Percentiles rank a stretch among this genome's conserved stretches.
Conservation (phyloP, 306 rosid species). For the Dryas alaskensis region DNA sequence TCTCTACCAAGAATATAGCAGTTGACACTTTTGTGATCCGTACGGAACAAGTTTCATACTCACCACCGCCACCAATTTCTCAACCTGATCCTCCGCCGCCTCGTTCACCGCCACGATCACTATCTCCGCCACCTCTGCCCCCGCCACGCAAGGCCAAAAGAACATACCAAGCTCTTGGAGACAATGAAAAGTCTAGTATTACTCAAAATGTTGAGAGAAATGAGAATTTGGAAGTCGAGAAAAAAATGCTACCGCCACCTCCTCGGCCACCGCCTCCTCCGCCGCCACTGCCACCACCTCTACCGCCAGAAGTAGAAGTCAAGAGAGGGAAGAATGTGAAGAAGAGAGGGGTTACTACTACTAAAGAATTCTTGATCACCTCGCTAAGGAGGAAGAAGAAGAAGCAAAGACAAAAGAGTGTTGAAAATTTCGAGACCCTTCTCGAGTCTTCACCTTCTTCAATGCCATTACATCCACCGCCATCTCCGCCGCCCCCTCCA, state of each 20-base stretch:
- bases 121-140: conserved; percentile 31
- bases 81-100: background rate
- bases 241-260: background rate
- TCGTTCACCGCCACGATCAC: conserved; percentile 19
- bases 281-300: conserved; percentile 1
- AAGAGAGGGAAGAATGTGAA: conserved; percentile 35
- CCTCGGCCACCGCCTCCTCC: conserved; percentile 22
- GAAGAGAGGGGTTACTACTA: conserved; percentile 38
- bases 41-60: conserved; percentile 24
- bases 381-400: conserved; percentile 54
- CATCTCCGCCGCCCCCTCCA: conserved; percentile 35
- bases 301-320: conserved; percentile 22
- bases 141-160: conserved; percentile 30
- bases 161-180: conserved; percentile 28
- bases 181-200: background rate
- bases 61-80: background rate
- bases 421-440: conserved; percentile 51
- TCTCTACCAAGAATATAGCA: conserved; percentile 22
- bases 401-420: conserved; percentile 56
- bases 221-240: background rate
- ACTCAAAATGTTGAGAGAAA: too few species aligned
- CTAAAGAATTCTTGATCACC: conserved; percentile 51
- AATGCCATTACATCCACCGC: conserved; percentile 34
- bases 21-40: conserved; percentile 40
- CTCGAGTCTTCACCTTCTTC: conserved; percentile 22